phyloP scores from a whole-genome alignment of 331 rosid species.

The Stylosanthes scabra region DNA sequence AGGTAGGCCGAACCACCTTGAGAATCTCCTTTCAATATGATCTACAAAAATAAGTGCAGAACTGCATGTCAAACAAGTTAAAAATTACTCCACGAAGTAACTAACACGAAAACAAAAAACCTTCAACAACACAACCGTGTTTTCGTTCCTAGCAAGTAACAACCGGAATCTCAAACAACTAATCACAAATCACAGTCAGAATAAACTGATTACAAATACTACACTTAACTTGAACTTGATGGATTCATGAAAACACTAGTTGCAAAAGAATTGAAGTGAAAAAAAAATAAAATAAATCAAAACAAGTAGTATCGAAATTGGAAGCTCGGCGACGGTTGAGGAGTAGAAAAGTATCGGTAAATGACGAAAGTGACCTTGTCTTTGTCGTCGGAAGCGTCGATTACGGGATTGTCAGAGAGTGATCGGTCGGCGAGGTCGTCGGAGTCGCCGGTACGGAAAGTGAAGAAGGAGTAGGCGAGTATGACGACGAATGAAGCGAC shows the following conservation, averaged over 20 bases:
- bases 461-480: constrained; percentile 69
- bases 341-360: neutral
- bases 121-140: constrained; percentile 17
- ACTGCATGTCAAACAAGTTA: constrained; percentile 88
- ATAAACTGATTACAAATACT: constrained; percentile 17
- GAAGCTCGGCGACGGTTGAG: constrained; percentile 19
- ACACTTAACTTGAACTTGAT: constrained; percentile 16
- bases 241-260: constrained; percentile 5
- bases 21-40: constrained; percentile 62
- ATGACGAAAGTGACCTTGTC: constrained; percentile 58
- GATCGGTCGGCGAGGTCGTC: constrained; percentile 53
- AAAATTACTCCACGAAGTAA: constrained; percentile 56
- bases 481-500: constrained; percentile 77
- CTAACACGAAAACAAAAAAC: constrained; percentile 15
- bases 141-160: constrained; percentile 23
- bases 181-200: neutral
- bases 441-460: constrained; percentile 45
- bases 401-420: constrained; percentile 49
- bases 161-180: neutral
- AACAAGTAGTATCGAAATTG: neutral
- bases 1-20: constrained; percentile 70
- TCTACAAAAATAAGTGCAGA: constrained; percentile 90
- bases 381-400: constrained; percentile 52
- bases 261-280: too few relatives aligned
- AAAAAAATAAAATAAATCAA: constrained; percentile 6